These are phyloP conservation scores for Zelonia costaricensis DNA, from an alignment of 208 protist species.

Conservation along the genomic window DNA sequence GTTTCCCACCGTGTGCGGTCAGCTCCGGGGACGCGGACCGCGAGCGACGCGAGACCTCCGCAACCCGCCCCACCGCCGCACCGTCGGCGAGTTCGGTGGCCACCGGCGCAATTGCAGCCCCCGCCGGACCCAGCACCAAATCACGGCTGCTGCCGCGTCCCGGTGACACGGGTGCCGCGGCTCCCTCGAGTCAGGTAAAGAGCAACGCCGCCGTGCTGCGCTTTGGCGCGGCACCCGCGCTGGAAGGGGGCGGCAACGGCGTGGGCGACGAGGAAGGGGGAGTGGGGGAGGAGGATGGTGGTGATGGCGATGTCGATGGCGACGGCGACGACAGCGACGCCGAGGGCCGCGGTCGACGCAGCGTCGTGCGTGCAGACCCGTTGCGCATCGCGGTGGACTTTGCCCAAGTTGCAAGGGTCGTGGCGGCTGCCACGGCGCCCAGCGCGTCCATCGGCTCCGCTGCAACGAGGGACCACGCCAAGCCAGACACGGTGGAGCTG, in stretches of 20 bases:
- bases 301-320: too few relatives aligned
- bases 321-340: not conserved
- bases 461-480: not conserved
- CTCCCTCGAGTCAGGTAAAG: not conserved
- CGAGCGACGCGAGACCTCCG: not conserved
- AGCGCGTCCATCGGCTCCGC: not conserved
- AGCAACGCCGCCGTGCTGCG: not conserved
- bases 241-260: conserved; percentile 1
- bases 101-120: too few relatives aligned
- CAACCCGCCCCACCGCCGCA: not conserved
- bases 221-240: not conserved
- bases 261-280: conserved; percentile 1
- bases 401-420: not conserved
- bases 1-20: not conserved
- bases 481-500: not conserved
- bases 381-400: conserved; percentile 4
- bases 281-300: too few relatives aligned
- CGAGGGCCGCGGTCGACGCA: not conserved
- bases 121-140: not conserved
- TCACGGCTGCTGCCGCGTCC: not conserved
- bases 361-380: conserved; percentile 5
- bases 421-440: not conserved
- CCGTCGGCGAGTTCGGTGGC: too few relatives aligned
- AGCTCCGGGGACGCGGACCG: not conserved
- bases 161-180: not conserved